Base-by-base conservation (phyloP, 2,329 filamentous ascomycete species). In the Penicillium corylophilum region DNA sequence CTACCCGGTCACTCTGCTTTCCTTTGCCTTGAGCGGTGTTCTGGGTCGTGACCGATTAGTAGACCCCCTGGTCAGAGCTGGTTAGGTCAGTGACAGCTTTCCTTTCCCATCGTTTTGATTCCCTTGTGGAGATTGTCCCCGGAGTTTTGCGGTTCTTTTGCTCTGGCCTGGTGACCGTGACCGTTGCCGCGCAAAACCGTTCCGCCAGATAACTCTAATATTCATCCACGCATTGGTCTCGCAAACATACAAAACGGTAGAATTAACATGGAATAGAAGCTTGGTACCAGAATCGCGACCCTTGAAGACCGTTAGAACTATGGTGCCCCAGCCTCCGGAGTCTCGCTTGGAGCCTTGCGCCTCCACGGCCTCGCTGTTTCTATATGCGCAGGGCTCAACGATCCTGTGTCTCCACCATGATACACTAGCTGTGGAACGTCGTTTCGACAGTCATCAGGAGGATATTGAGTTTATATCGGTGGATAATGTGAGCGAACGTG, bases 351-450 rank as follows among this genome's bases (percentile, higher is more conserved):
- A 94, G 63, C 89, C 94, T 51, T 95, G 89, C 71, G 90, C 91
- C 16, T 91, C 94, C 26, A 97, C 94, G 4, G 90, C 89, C 2
- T 90, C 90, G 22, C 88, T 94, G 77, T 88, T 99, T 60, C 81
- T 99, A 23, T 96, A 95, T 72, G 86, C 90, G 22, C 81, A 97
- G 70, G 88, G 90, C 28, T 86, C 85, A 47, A 83, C 86, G 6
- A 85, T 99, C 52, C 80, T 96, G 22, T 94, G 91, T 70, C 85
- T 93, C 28, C 91, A 95, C 65, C 93, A 97, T 74, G 93, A 97
- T 68, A 95, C 89, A 3, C 76, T 99, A 48, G 89, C 88, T 16
- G 87, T 97, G 60, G 93, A 97, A 66, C 81, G 91, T 54, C 83
- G 88, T 16, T 97, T 97, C 68, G 85, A 88, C 24, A 82, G 86